Evolutionary conservation across 2,329 filamentous ascomycete genomes (phyloP), one percentile per base, ranked within the genome.

Genomic region (Triangularia verruculosa): DNA sequence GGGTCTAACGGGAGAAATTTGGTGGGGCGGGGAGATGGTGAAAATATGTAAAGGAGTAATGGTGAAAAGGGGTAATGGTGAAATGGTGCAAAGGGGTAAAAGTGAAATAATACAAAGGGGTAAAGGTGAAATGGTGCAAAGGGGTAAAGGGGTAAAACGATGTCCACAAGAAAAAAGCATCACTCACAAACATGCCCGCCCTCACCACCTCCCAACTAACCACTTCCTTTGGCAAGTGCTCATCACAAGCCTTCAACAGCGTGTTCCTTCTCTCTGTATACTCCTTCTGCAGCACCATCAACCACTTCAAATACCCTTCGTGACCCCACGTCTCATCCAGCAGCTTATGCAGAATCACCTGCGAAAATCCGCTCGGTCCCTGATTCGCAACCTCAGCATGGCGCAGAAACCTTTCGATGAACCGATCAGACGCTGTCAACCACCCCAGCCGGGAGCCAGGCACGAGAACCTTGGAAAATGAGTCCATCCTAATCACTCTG

Each of bases 291-390:
- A 98, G 79, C 74, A 92, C 84, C 74, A 95, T 90, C 67, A 99
- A 79, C 95, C 95, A 99, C 72, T 89, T 83, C 24, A 99, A 77
- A 73, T 96, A 99, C 1, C 93, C 93, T 51, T 86, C 83, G 72
- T 99, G 95, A 24, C 94, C 95, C 95, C 95, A 99, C 57, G 89
- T 87, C 76, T 97, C 92, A 68, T 99, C 95, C 1, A 99, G 82
- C 22, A 99, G 81, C 78, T 96, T 96, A 80, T 91, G 93, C 61
- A 98, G 79, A 8, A 94, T 81, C 22, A 95, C 80, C 78, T 98
- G 94, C 0, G 90, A 88, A 72, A 97, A 85, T 52, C 95, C 95
- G 62, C 86, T 89, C 0, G 95, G 93, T 17, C 91, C 92, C 74
- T 99, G 95, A 54, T 88, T 92, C 43, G 88, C 89, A 22, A 89